A percentile compares a stretch with the other conserved stretches of the same genome.
These are phyloP conservation scores for Priceomyces melissophilus DNA, from an alignment of 805 yeast genomes.

Conservation along the genomic window DNA sequence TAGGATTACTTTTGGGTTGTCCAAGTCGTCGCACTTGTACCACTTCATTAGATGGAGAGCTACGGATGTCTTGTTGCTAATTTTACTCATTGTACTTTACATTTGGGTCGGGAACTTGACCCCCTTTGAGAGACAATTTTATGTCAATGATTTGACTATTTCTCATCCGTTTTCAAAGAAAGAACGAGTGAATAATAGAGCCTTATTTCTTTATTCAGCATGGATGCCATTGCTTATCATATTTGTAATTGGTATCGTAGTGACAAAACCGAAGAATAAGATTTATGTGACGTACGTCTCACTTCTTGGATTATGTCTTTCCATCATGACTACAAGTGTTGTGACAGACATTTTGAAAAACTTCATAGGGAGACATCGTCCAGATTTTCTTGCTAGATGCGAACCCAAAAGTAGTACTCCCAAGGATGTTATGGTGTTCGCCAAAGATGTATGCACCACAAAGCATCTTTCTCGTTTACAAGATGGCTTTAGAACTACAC, in stretches of 20 bases:
- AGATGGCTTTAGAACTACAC: slow-evolving; percentile 81
- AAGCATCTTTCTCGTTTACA: slow-evolving; percentile 38
- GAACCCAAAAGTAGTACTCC: slow-evolving; percentile 62
- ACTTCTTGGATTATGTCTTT: slow-evolving; percentile 59
- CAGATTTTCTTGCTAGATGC: slow-evolving; percentile 89
- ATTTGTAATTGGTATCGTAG: slow-evolving; percentile 28
- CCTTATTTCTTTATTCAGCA: slow-evolving; percentile 52
- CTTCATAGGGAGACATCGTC: slow-evolving; percentile 86
- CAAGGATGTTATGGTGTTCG: slow-evolving; percentile 47
- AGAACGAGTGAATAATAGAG: slow-evolving; percentile 64
- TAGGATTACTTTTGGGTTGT: slow-evolving; percentile 27
- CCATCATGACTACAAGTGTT: slow-evolving; percentile 57
- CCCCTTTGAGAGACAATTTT: slow-evolving; percentile 81
- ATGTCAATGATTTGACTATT: slow-evolving; percentile 68
- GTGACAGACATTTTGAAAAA: slow-evolving; percentile 74
- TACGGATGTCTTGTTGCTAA: slow-evolving; percentile 21
- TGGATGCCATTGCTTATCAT: slow-evolving; percentile 48
- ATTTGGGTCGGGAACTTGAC: slow-evolving; percentile 19
- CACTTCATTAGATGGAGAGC: slow-evolving; percentile 24
- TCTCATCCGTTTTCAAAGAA: slow-evolving; percentile 76
- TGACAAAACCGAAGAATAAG: slow-evolving; percentile 52
- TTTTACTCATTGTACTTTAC: slow-evolving; percentile 19
- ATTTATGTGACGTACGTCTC: slow-evolving; percentile 61
- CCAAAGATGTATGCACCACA: slow-evolving; percentile 66
- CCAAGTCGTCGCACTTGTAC: slow-evolving; percentile 9